Base-by-base conservation (phyloP, 441 rosid genomes). In the Populus hybrid region DNA sequence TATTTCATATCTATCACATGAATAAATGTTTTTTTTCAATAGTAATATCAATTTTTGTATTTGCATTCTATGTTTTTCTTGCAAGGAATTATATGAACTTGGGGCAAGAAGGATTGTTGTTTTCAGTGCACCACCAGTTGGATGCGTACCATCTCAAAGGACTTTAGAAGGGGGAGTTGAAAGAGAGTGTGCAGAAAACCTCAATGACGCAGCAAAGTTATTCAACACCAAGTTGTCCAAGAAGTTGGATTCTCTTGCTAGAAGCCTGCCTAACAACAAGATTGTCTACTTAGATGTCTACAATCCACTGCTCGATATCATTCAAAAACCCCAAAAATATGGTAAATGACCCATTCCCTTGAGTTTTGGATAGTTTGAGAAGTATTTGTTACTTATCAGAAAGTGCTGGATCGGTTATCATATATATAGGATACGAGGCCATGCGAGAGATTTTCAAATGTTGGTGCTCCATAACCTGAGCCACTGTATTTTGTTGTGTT, bases 111-210 rank as follows among this genome's bases (percentile, higher is more conserved):
- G 91, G 70, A 64, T 95, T n/a, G 92, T 81, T 61, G 87, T 90
- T 1, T 85, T 93, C 35, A 77, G 91, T 70, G 84, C 88, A 61
- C 94, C 97, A 24, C 94, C 97, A 34, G 75, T 95, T 10, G 97
- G 98, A 28, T 95, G 97, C 69, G 79, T 93, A 26, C 97, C 98
- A 26, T 79, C 91, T 0, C 88, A 88, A 8, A 89, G 97, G 85
- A 91, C 97, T 4, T 2, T 90, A 46, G 90, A 77, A 6, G 97
- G 95, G 38, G 91, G 94, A n/a, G 5, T 12, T 16, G 3, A 7
- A 2, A 86, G 93, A 84, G 84, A 68, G 16, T 91, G 98, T 70
- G 89, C 85, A 20, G 84, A 87, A 16, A 12, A 72, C 57, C 78
- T 78, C 76, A 93, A 91, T 64, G 14, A 79, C 34, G 91, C 90